Conservation (phyloP, 2,329 filamentous ascomycete species). For the Chrysosporium queenslandicum region DNA sequence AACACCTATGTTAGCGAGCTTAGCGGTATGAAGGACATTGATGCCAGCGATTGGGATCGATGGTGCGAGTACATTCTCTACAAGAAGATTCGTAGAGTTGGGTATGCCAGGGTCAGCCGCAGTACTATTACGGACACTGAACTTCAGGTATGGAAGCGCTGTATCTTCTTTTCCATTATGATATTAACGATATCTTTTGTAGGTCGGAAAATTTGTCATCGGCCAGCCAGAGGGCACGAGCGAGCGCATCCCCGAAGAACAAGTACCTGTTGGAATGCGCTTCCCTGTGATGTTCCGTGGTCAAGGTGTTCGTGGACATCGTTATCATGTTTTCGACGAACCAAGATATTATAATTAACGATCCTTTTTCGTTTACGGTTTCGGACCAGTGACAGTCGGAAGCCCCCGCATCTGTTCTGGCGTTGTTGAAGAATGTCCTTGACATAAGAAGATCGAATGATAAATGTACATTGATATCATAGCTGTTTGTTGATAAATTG, state of each 20-base stretch:
- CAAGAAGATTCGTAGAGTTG: constrained; percentile 73
- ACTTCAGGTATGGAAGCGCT: constrained; percentile 55
- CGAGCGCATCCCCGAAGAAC: constrained; percentile 58
- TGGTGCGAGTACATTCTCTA: constrained; percentile 99
- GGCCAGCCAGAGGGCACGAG: constrained; percentile 56
- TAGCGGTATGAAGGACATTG: constrained; percentile 92
- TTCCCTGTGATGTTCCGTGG: constrained; percentile 82
- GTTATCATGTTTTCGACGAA: constrained; percentile 92
- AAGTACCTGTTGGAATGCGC: constrained; percentile 64
- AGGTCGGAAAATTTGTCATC: constrained; percentile 84
- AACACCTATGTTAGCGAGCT: constrained; percentile 81
- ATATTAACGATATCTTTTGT: constrained; percentile 17
- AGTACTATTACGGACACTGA: constrained; percentile 95
- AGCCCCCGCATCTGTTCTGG: neutral
- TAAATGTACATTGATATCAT: constrained; percentile 1
- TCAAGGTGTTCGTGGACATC: constrained; percentile 75
- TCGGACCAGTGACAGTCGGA: neutral
- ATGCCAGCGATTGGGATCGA: constrained; percentile 83
- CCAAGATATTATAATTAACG: constrained; percentile 56
- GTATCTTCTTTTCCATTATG: neutral
- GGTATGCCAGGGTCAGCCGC: constrained; percentile 80
- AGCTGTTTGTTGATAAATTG: neutral
- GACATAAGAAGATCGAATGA: neutral
- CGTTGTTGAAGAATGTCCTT: neutral
- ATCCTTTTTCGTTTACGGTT: neutral